Evolutionary conservation across 2,329 filamentous ascomycete genomes (phyloP).

Genomic region (Pyricularia grisea): DNA sequence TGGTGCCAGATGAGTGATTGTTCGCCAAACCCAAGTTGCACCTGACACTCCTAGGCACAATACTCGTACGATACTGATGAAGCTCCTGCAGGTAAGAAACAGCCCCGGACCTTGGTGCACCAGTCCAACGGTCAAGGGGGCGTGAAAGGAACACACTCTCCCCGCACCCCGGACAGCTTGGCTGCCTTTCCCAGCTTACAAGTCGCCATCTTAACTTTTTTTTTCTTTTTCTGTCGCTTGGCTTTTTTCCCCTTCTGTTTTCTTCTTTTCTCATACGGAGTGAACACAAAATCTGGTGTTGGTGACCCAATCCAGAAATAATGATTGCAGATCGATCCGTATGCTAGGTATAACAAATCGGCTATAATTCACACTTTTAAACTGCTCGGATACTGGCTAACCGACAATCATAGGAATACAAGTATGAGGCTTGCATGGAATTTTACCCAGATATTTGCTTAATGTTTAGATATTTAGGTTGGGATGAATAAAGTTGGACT

Average conservation of each 20-base stretch:
- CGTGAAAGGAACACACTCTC: not conserved
- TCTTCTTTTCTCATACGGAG: not conserved
- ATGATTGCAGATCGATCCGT: not conserved
- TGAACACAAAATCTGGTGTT: not conserved
- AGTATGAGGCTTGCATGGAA: not conserved
- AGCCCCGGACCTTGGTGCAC: not conserved
- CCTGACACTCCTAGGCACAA: not conserved
- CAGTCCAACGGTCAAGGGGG: not conserved
- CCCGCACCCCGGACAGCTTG: not conserved
- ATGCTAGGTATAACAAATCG: not conserved
- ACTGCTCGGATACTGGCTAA: not conserved
- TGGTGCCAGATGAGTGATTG: not conserved
- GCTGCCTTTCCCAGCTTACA: not conserved
- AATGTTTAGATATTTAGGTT: not conserved
- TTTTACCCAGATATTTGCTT: not conserved
- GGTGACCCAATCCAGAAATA: not conserved
- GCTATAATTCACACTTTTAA: not conserved
- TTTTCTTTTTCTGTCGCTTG: not conserved
- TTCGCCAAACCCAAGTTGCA: not conserved
- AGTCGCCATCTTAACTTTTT: not conserved
- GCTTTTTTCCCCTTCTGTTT: not conserved
- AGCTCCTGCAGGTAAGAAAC: not conserved
- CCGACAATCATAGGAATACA: not conserved
- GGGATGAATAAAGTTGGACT: not conserved
- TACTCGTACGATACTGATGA: not conserved